Conservation (phyloP, 83 land plant genomes). For the Picea abies region DNA sequence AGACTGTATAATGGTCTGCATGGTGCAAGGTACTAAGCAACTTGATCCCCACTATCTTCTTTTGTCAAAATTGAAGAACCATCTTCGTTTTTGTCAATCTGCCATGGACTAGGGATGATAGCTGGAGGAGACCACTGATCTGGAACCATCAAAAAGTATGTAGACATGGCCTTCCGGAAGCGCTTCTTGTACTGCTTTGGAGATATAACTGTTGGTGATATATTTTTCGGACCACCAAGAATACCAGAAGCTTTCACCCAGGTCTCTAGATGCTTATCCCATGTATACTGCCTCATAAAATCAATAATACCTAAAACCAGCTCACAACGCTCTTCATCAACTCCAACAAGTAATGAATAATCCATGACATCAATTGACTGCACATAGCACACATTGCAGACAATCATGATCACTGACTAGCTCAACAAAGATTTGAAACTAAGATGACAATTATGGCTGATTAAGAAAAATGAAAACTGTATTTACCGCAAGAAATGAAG, state of each 20-base stretch:
- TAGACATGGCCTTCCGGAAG: constrained; percentile 94
- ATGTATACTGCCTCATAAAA: constrained; percentile 95
- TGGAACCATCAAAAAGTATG: constrained; percentile 81
- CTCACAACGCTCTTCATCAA: constrained; percentile 65
- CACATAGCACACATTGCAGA: not conserved
- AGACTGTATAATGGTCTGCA: no score
- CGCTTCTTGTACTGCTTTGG: constrained; percentile 89
- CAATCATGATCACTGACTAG: no score
- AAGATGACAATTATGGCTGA: not conserved
- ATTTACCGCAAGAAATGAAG: constrained; percentile 81
- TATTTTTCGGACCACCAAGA: constrained; percentile 89
- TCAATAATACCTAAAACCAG: constrained; percentile 96
- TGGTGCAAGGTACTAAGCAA: no score
- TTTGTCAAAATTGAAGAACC: not conserved
- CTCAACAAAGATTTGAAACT: not conserved
- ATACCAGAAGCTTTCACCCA: constrained; percentile 98
- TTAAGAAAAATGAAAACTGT: not conserved
- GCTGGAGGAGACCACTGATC: constrained; percentile 80
- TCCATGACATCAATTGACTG: constrained; percentile 95
- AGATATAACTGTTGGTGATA: constrained; percentile 83
- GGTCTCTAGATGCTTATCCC: constrained; percentile 98
- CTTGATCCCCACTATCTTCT: not conserved
- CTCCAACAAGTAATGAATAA: constrained; percentile 92
- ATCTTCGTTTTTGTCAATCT: not conserved
- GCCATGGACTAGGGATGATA: not conserved